A percentile compares a stretch with the other conserved stretches of the same genome.
Evolutionary conservation across 1,139 yeast genomes (phyloP).

Genomic region (Zygoascus sp.): DNA sequence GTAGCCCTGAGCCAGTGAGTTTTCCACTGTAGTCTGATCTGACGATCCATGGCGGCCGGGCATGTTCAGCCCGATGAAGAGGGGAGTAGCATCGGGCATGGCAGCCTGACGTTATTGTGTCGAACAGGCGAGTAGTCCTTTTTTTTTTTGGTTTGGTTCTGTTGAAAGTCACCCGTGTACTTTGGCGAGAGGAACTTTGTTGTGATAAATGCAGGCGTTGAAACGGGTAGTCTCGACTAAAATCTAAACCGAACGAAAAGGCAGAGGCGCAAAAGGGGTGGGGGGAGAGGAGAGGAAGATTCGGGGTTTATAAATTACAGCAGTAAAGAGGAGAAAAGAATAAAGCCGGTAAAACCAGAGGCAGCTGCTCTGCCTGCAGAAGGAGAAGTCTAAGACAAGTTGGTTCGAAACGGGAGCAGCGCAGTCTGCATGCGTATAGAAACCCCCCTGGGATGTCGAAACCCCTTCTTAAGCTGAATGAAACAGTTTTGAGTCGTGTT

Average conservation of each 20-base stretch:
- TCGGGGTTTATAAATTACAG: too few species aligned
- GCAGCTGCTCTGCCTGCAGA: too few species aligned
- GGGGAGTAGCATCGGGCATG: constrained; percentile 10
- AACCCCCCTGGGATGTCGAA: neutral
- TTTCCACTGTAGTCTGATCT: constrained; percentile 30
- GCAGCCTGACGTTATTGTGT: neutral
- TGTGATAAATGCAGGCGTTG: too few species aligned
- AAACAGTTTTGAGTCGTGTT: neutral
- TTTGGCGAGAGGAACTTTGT: too few species aligned
- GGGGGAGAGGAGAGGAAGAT: too few species aligned
- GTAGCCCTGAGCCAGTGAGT: constrained; percentile 34
- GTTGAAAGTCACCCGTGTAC: constrained; percentile 1
- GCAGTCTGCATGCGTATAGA: neutral
- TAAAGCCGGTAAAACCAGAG: too few species aligned
- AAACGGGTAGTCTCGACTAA: too few species aligned
- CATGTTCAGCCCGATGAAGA: constrained; percentile 36
- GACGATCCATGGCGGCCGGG: constrained; percentile 34
- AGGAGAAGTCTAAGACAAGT: neutral
- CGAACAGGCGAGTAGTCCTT: neutral
- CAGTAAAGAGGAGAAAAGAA: too few species aligned
- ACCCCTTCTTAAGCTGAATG: neutral
- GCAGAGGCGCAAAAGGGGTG: too few species aligned
- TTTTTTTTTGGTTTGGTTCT: neutral
- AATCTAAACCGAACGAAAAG: too few species aligned
- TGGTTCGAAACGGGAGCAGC: neutral